phyloP scores from a whole-genome alignment of 139 green algal species.

The Medakamo hakoo region DNA sequence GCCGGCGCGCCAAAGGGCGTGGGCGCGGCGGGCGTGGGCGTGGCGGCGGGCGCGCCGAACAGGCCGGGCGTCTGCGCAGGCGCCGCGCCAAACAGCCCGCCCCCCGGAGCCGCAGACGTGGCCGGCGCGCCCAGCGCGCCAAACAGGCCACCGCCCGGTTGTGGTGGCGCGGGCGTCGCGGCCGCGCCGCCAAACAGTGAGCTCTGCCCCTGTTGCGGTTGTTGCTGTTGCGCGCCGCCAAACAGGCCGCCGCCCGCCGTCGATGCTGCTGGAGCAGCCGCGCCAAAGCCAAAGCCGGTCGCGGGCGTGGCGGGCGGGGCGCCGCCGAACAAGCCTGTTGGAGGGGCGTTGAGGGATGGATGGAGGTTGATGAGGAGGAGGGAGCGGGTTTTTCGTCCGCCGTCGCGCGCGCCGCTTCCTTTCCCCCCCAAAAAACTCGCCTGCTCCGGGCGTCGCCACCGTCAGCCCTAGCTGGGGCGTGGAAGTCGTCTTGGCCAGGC shows the following conservation, averaged over 20 bases:
- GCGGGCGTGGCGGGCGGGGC: neutral
- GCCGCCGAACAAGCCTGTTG: constrained; percentile 14
- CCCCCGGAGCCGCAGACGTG: constrained; percentile 1
- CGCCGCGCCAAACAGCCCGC: constrained; percentile 8
- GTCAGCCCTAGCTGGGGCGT: constrained; percentile 13
- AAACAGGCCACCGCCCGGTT: constrained; percentile 1
- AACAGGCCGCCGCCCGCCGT: neutral
- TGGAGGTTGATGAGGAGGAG: neutral
- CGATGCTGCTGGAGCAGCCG: neutral
- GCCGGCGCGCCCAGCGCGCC: neutral
- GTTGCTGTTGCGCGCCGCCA: too few species aligned
- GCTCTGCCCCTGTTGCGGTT: too few species aligned
- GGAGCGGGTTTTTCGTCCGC: too few species aligned
- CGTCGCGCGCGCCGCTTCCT: neutral
- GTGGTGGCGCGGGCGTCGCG: neutral
- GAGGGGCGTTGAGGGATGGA: neutral
- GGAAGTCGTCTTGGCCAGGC: constrained; percentile 10
- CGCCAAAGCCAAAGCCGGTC: constrained; percentile 9
- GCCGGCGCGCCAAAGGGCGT: constrained; percentile 1
- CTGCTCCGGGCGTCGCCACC: constrained; percentile 1
- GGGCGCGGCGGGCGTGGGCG: neutral
- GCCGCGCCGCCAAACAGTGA: neutral
- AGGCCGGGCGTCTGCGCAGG: neutral
- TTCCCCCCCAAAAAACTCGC: neutral
- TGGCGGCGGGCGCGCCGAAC: constrained; percentile 4